Base-by-base conservation (phyloP, 108 stramenopile genomes). In the Mediolabrus comicus region DNA sequence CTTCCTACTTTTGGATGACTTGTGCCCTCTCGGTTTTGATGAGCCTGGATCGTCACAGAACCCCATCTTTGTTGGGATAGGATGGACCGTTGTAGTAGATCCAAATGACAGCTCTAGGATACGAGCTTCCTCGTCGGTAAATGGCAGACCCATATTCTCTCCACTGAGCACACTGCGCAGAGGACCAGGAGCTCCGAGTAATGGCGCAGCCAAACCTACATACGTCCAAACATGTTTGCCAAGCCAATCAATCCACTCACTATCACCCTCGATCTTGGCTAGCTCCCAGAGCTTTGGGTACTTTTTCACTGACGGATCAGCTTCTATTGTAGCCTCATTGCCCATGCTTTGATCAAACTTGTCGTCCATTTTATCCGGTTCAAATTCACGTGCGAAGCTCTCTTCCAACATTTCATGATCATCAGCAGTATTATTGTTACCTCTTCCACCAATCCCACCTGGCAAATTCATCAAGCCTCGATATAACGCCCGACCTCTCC, bases 71-170 rank as follows among this genome's bases (percentile, higher is more conserved):
- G 90, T 86, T n/a, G 87, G 86, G 27, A 94, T 77, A 16, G 89
- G 86, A 68, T 89, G 89, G 30, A 91, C 78, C 32, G 86, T 88
- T 56, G 86, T 67, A 2, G 93, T 94, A 2, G 84, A 88, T 10
- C 93, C 93, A 75, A 94, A 94, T 1, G 84, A 87, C 33, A 95
- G 65, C 62, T 92, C 94, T 70, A 95, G 77, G 16, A 75, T 62
- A 65, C 95, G 62, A 7, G 89, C 88, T 22, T 83, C 82, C 30
- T 82, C 84, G 62, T 95, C 89, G 7, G 76, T 82, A 17, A 95
- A 75, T 16, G 95, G 95, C 57, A 95, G 62, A 9, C 95, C 95
- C 95, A 95, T 95, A 53, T 87, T 91, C 67, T 95, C 95, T 32
- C 95, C 95, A 56, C 79, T 83, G 6, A 95, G 72, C 11, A 92